Evolutionary conservation across 2,329 filamentous ascomycete genomes (phyloP).

Genomic region (Sporothrix inflata): DNA sequence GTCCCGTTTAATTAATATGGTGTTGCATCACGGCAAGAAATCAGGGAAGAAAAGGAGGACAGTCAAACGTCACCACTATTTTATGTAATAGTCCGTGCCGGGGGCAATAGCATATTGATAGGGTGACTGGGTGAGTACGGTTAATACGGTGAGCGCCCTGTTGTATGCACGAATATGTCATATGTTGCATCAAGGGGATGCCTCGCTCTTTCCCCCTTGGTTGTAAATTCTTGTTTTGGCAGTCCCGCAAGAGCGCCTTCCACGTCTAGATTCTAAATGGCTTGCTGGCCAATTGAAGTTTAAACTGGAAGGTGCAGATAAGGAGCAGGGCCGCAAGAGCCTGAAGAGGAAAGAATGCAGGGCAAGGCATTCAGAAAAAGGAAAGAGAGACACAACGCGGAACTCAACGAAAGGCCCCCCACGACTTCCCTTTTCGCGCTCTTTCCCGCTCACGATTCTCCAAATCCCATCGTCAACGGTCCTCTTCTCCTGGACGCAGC

Average conservation of each 20-base stretch:
- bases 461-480: conserved; percentile 7
- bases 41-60: conserved; percentile 1
- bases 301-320: neutral
- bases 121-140: neutral
- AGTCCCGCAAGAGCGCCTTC: conserved; percentile 6
- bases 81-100: conserved; percentile 4
- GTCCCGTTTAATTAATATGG: conserved; percentile 7
- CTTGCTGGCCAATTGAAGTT: neutral
- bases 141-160: neutral
- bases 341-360: conserved; percentile 17
- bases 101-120: conserved; percentile 2
- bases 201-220: conserved; percentile 14
- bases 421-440: neutral
- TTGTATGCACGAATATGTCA: conserved; percentile 13
- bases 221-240: conserved; percentile 17
- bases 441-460: neutral
- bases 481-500: neutral
- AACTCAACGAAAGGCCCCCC: neutral
- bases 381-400: neutral
- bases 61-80: conserved; percentile 17
- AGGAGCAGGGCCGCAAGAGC: neutral
- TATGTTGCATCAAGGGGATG: neutral
- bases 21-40: conserved; percentile 3
- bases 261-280: neutral
- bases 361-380: neutral